Evolutionary conservation across 371 early-diverging fungal genomes (phyloP), one percentile per base, ranked within the genome.

Genomic region (Dinochytrium kinnereticum): DNA sequence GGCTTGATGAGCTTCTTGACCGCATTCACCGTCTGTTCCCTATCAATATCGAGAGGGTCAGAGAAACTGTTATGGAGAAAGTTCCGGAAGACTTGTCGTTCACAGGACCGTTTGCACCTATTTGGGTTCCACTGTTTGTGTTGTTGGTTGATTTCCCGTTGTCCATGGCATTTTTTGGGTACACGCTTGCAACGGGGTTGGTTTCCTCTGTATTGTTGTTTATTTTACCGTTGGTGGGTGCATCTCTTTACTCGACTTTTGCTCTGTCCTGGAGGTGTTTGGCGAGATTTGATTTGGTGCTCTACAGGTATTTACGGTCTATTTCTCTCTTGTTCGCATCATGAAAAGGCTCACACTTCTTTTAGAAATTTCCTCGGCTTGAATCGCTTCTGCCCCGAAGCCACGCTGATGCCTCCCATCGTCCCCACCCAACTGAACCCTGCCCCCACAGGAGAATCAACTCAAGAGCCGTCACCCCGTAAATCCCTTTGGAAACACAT

Each of bases 91-190:
- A 61, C 24, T 7, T 17, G 61, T 61, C 61, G 61, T 61, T 61
- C 61, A 61, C 61, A 7, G 61, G 61, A 34, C 61, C 61, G 5
- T 21, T 61, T 30, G 61, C 61, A 19, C 61, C 61, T 15, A 19
- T 61, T 34, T 61, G 3, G 34, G 34, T 61, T 34, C 61, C 61
- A 34, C 61, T 61, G 13, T 61, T 61, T 37, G 61, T 61, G 3
- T 30, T 61, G 34, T 61, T 61, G 30, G 37, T 61, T 10, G 61
- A 61, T 5, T 61, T 61, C 34, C 61, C 61, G 3, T 24, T 61
- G 3, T 7, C 61, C 13, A 61, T 61, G 61, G 36, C 36, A 17
- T 15, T 17, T 15, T 55, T 61, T 61, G 61, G 36, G 36, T 61
- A 21, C 36, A 36, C 36, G 61, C 24, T 61, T 30, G 61, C n/a